Evolutionary conservation across 2,329 filamentous ascomycete species (phyloP).

Genomic region (Amesomyces nigricolor): DNA sequence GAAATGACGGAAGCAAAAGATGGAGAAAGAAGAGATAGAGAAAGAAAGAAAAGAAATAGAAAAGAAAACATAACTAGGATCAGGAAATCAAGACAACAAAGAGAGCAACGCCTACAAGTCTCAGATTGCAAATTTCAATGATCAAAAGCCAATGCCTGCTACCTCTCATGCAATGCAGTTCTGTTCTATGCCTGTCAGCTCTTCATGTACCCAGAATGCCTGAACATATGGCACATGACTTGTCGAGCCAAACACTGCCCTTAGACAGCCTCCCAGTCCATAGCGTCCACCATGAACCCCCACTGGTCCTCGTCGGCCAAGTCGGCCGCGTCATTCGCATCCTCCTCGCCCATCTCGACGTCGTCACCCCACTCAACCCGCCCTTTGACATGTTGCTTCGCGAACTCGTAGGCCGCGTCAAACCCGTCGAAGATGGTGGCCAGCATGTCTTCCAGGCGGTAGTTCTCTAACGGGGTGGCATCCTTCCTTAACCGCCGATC

Average conservation of each 20-base stretch:
- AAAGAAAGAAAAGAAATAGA: too few species aligned
- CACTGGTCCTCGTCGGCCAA: constrained; percentile 40
- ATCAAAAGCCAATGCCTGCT: too few species aligned
- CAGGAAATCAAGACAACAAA: too few species aligned
- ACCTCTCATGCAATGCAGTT: too few species aligned
- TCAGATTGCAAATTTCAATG: too few species aligned
- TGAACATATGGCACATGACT: too few species aligned
- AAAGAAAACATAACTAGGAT: too few species aligned
- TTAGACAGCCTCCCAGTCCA: constrained; percentile 50
- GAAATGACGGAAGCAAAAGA: too few species aligned
- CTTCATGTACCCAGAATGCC: background rate
- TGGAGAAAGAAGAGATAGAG: too few species aligned
- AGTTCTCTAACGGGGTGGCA: constrained; percentile 46
- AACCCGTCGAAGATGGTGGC: constrained; percentile 52
- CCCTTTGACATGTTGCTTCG: constrained; percentile 38
- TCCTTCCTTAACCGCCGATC: constrained; percentile 9
- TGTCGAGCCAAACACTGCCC: background rate
- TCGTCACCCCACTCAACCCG: background rate
- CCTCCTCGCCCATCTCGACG: constrained; percentile 13
- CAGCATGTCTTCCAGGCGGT: constrained; percentile 58
- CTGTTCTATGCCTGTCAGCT: too few species aligned
- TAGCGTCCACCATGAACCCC: constrained; percentile 54
- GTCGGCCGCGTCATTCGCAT: constrained; percentile 23
- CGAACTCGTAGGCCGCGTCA: constrained; percentile 51
- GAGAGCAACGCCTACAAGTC: too few species aligned